phyloP scores from a whole-genome alignment of 2,329 filamentous ascomycete species.

The Metarhizium robertsii region DNA sequence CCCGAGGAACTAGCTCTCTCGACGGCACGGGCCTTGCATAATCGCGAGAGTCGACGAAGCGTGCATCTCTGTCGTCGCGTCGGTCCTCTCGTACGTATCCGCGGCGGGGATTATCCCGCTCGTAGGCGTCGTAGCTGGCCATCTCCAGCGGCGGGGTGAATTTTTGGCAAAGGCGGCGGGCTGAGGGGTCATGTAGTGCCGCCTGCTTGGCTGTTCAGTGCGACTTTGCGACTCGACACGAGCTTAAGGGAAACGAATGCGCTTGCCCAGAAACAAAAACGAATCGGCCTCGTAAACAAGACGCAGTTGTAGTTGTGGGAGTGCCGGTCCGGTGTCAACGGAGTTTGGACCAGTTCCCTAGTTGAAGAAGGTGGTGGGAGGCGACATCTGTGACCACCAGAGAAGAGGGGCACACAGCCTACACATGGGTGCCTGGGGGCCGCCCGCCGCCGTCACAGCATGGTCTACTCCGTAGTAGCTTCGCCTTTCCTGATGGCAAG shows the following conservation, averaged over 20 bases:
- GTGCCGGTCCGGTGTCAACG: too few species aligned
- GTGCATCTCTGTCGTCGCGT: constrained; percentile 40
- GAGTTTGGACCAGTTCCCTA: too few species aligned
- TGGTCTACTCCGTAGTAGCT: too few species aligned
- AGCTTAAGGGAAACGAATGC: neutral
- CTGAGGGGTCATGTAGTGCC: neutral
- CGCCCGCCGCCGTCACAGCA: too few species aligned
- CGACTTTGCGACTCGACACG: neutral
- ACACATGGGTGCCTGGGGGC: too few species aligned
- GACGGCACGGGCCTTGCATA: constrained; percentile 34
- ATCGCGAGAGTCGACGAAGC: constrained; percentile 44
- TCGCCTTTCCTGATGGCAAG: too few species aligned
- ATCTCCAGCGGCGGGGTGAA: constrained; percentile 12
- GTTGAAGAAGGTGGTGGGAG: too few species aligned
- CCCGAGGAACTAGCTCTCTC: constrained; percentile 46
- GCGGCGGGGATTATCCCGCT: constrained; percentile 38
- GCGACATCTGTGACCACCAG: too few species aligned
- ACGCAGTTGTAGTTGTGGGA: too few species aligned
- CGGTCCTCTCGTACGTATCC: constrained; percentile 46
- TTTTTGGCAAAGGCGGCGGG: neutral
- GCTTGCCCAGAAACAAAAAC: too few species aligned
- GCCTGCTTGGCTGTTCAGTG: neutral
- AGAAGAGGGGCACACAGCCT: too few species aligned
- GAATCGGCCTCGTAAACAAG: too few species aligned
- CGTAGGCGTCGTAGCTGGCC: constrained; percentile 46